Percentiles rank a stretch among this genome's conserved stretches.
Conservation (phyloP, 2,329 filamentous ascomycete species). For the Ploettnerulaceae sp. region DNA sequence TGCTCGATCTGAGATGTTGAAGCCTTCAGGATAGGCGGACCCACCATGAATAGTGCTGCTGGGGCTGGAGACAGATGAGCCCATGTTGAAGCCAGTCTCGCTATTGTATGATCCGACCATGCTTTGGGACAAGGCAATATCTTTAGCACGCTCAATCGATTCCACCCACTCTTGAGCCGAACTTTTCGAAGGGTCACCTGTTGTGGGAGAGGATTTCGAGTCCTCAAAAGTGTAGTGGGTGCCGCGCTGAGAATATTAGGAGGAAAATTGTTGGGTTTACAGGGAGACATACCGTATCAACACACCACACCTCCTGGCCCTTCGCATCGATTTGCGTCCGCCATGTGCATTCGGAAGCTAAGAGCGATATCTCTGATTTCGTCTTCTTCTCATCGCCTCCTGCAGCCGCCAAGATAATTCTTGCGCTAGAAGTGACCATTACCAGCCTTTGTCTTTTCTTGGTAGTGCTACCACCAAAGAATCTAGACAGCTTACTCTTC, state of each 20-base stretch:
- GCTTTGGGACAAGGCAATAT: conserved; percentile 73
- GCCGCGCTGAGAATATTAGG: conserved; percentile 51
- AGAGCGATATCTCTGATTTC: conserved; percentile 85
- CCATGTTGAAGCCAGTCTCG: conserved; percentile 65
- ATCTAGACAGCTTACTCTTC: conserved; percentile 90
- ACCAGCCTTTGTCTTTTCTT: conserved; percentile 93
- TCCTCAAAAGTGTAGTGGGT: conserved; percentile 94
- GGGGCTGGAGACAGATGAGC: conserved; percentile 70
- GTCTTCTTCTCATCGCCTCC: conserved; percentile 94
- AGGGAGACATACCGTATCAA: conserved; percentile 73
- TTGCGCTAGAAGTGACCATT: conserved; percentile 87
- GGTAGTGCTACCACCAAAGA: conserved; percentile 84
- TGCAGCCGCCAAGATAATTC: conserved; percentile 83
- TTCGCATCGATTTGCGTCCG: conserved; percentile 79
- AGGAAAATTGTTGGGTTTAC: not conserved
- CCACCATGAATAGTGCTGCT: conserved; percentile 61
- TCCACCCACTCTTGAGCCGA: conserved; percentile 91
- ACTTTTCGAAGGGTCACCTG: conserved; percentile 57
- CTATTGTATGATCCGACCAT: conserved; percentile 59
- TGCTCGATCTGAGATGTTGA: conserved; percentile 47
- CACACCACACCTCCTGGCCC: conserved; percentile 80
- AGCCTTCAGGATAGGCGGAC: conserved; percentile 48
- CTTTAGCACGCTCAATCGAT: conserved; percentile 77
- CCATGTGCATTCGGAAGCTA: conserved; percentile 71
- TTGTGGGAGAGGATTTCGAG: conserved; percentile 62